Evolutionary conservation across 306 rosid genomes (phyloP).

Genomic region (Castanopsis chinensis): DNA sequence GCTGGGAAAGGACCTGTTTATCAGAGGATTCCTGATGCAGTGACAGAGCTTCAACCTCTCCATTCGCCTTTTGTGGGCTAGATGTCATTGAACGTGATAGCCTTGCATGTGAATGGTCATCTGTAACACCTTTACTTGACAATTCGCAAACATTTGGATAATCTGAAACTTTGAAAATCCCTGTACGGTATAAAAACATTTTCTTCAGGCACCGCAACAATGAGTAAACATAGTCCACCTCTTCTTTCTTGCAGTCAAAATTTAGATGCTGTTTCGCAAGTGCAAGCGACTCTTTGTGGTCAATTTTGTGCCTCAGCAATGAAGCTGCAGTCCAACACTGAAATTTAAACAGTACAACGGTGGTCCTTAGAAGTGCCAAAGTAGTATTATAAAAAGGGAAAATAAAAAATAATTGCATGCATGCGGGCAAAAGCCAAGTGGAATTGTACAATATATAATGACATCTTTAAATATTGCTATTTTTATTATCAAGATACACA

Average conservation of each 20-base stretch:
- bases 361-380: background rate
- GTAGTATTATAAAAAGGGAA: background rate
- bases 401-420: background rate
- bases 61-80: slow-evolving; percentile 1
- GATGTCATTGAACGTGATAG: slow-evolving; percentile 1
- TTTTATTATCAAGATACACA: background rate
- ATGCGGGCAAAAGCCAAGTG: background rate
- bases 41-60: slow-evolving; percentile 13
- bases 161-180: slow-evolving; percentile 22
- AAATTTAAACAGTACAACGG: slow-evolving; percentile 25
- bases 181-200: slow-evolving; percentile 42
- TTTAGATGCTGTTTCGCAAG: slow-evolving; percentile 65
- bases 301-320: slow-evolving; percentile 53
- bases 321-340: slow-evolving; percentile 86
- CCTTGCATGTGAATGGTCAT: background rate
- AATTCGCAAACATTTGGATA: slow-evolving; percentile 28
- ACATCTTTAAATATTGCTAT: background rate
- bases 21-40: slow-evolving; percentile 23
- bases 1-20: slow-evolving; percentile 14
- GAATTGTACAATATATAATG: background rate
- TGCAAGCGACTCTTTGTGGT: slow-evolving; percentile 49
- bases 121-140: slow-evolving; percentile 1
- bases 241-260: slow-evolving; percentile 61
- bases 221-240: slow-evolving; percentile 54
- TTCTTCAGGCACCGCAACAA: slow-evolving; percentile 66